A percentile compares a stretch with the other conserved stretches of the same genome.
Conservation (phyloP, 2,329 filamentous ascomycete genomes). For the Talaromyces funiculosus region DNA sequence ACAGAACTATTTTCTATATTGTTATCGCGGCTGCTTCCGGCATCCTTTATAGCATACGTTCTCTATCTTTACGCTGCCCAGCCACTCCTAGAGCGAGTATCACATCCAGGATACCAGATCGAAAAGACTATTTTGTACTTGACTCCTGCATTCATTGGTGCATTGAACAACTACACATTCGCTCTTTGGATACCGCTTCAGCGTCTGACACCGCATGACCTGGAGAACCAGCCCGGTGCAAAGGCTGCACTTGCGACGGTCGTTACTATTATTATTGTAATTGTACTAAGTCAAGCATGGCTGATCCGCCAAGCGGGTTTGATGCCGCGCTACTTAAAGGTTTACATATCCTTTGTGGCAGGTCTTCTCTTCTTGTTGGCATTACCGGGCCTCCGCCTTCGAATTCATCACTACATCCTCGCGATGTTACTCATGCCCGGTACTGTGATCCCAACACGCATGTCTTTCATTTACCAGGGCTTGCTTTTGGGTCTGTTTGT, state of each 20-base stretch:
- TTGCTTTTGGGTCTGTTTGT: constrained; percentile 85
- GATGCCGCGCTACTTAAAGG: constrained; percentile 67
- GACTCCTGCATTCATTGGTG: constrained; percentile 83
- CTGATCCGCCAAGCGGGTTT: constrained; percentile 80
- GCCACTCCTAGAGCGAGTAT: constrained; percentile 65
- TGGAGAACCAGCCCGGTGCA: constrained; percentile 83
- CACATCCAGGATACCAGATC: constrained; percentile 56
- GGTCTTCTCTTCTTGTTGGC: constrained; percentile 65
- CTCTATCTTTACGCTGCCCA: constrained; percentile 78
- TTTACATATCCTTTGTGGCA: constrained; percentile 65
- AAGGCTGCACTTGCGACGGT: constrained; percentile 75
- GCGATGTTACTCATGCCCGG: constrained; percentile 81
- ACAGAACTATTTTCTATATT: constrained; percentile 70
- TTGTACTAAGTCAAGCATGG: constrained; percentile 73
- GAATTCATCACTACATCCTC: constrained; percentile 93
- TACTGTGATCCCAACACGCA: constrained; percentile 80
- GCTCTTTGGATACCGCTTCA: constrained; percentile 82
- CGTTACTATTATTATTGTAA: constrained; percentile 61
- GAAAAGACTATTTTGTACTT: constrained; percentile 91
- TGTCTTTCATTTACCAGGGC: constrained; percentile 80
- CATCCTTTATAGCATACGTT: constrained; percentile 79
- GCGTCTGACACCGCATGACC: constrained; percentile 83
- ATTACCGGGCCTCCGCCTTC: constrained; percentile 70
- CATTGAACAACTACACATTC: constrained; percentile 91
- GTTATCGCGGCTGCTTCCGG: constrained; percentile 76